Evolutionary conservation across 1,139 yeast genomes (phyloP).

Genomic region (Candida frijolesensis): DNA sequence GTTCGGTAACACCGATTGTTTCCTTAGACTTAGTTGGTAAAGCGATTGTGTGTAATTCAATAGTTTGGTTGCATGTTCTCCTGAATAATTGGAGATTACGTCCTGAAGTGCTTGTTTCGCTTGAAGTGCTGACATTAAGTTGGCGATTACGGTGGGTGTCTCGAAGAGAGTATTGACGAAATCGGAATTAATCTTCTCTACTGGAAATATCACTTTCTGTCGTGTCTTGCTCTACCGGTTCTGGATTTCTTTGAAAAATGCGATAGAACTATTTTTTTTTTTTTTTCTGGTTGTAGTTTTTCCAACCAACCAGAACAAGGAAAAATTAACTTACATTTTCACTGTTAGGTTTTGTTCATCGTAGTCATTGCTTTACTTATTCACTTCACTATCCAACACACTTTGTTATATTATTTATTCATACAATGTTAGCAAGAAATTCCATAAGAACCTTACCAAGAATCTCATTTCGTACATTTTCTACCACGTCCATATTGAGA

Average conservation of each 20-base stretch:
- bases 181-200: not conserved
- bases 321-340: conserved; percentile 13
- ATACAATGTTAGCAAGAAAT: conserved; percentile 26
- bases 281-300: not conserved
- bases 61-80: conserved; percentile 50
- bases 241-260: not conserved
- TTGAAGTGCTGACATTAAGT: conserved; percentile 20
- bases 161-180: not conserved
- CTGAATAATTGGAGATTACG: conserved; percentile 51
- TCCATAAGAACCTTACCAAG: conserved; percentile 19
- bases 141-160: not conserved
- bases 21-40: conserved; percentile 53
- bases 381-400: not conserved
- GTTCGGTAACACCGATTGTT: conserved; percentile 47
- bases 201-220: not conserved
- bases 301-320: conserved; percentile 18
- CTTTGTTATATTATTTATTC: not conserved
- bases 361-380: not conserved
- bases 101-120: conserved; percentile 42
- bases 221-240: conserved; percentile 2
- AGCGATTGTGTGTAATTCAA: conserved; percentile 51
- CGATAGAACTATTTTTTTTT: not conserved
- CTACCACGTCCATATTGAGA: conserved; percentile 21
- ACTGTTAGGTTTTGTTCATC: not conserved
- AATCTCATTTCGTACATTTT: conserved; percentile 23